phyloP scores from a whole-genome alignment of 2,329 filamentous ascomycete genomes.

The Pseudopithomyces maydicus region DNA sequence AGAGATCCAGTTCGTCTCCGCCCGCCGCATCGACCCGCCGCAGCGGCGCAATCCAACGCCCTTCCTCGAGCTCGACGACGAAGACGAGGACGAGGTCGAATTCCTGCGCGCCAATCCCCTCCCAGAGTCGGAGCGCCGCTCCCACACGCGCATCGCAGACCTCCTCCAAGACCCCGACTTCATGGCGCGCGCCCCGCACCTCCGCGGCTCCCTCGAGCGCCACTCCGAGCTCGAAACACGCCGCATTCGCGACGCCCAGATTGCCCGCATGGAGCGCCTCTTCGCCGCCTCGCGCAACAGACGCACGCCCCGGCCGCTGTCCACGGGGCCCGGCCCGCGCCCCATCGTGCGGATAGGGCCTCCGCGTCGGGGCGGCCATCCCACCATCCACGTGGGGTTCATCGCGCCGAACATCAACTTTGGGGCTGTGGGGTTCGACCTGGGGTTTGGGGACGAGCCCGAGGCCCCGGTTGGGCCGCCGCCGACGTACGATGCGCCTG shows the following conservation, averaged over 20 bases:
- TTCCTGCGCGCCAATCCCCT: slow-evolving; percentile 32
- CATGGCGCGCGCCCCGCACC: background rate
- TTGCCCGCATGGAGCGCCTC: background rate
- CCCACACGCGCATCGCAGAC: slow-evolving; percentile 16
- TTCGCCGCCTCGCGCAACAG: background rate
- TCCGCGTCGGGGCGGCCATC: slow-evolving; percentile 1
- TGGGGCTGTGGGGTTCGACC: slow-evolving; percentile 49
- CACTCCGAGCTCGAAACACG: background rate
- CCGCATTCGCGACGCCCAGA: background rate
- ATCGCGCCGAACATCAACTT: slow-evolving; percentile 45
- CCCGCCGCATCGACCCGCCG: slow-evolving; percentile 30
- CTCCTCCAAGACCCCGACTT: slow-evolving; percentile 22
- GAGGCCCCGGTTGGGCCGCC: slow-evolving; percentile 32
- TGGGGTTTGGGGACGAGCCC: slow-evolving; percentile 37
- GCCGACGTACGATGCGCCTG: slow-evolving; percentile 66
- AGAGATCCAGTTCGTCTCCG: slow-evolving; percentile 57
- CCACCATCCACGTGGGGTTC: slow-evolving; percentile 30
- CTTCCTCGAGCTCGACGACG: slow-evolving; percentile 15
- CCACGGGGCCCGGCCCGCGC: background rate
- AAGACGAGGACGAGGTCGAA: slow-evolving; percentile 35
- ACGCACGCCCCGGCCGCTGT: background rate
- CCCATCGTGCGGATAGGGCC: background rate
- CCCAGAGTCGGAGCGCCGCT: slow-evolving; percentile 27
- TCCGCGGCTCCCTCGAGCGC: slow-evolving; percentile 1
- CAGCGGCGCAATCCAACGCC: slow-evolving; percentile 9